These are phyloP conservation scores for Willaertia magna DNA, from an alignment of 208 protist species.

Conservation along the genomic window DNA sequence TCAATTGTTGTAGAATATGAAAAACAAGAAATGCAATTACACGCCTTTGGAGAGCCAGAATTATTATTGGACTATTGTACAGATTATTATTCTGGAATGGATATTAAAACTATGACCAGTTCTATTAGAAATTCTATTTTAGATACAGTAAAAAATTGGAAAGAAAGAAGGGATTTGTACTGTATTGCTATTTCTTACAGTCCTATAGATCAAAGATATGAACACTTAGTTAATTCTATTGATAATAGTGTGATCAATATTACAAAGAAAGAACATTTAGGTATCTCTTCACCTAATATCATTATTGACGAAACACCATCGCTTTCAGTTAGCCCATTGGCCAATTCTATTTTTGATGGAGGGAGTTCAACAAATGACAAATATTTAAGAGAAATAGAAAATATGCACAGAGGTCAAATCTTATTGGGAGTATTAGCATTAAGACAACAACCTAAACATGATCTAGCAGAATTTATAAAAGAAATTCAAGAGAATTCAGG, in stretches of 20 bases:
- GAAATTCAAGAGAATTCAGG: slow-evolving; percentile 59
- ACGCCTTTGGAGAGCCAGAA: background rate
- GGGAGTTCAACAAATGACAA: background rate
- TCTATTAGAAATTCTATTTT: slow-evolving; percentile 4
- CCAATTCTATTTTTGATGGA: background rate
- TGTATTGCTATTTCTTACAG: slow-evolving; percentile 19
- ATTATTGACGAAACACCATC: too few species aligned
- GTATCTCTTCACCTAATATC: background rate
- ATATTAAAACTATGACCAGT: background rate
- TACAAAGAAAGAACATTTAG: background rate
- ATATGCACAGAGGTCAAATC: slow-evolving; percentile 41
- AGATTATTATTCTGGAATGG: slow-evolving; percentile 5
- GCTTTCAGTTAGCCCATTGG: background rate
- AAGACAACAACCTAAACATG: slow-evolving; percentile 59
- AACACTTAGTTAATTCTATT: background rate
- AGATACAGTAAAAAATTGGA: slow-evolving; percentile 20
- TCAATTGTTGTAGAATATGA: background rate
- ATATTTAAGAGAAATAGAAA: background rate
- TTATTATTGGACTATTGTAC: background rate
- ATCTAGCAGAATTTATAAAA: slow-evolving; percentile 53
- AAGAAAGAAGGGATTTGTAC: slow-evolving; percentile 20
- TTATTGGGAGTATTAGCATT: slow-evolving; percentile 70
- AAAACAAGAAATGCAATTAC: slow-evolving; percentile 17
- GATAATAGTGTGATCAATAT: background rate
- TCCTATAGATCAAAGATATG: slow-evolving; percentile 18